Base-by-base conservation (phyloP, 805 yeast species). In the Starmerella bacillaris region DNA sequence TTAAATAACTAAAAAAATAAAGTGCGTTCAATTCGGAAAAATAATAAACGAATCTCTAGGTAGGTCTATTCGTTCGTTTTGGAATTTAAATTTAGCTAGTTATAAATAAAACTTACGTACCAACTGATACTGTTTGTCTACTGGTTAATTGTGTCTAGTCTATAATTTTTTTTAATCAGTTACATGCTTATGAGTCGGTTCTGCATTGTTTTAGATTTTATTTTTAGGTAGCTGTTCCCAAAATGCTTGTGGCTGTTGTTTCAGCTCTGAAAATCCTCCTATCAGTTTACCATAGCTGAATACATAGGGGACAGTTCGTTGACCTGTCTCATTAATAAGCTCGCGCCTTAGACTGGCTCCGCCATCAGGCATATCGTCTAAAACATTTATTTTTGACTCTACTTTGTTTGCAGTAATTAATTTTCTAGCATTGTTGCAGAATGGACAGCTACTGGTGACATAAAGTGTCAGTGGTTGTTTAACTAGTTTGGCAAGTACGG, bases 301-400 rank as follows among this genome's bases (percentile, higher is more conserved):
- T 8, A 74, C 63, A 12, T 76, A 68, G 14, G 83, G 83, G 19
- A 75, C 80, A 68, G 80, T 72, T 44, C 66, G 70, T 45, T 69
- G 63, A 6, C 74, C 74, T 4, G 74, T 59, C 18, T 72, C 52
- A 31, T 64, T 61, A 3, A 72, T 64, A 47, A 75, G 72, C 9
- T 70, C 71, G 37, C 59, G 56, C 45, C 72, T 75, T 30, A 75
- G 51, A n/a, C 19, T 27, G 6, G 14, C 12, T 35, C 60, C 59
- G 1, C 34, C 40, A 4, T 82, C 78, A 8, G 54, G 54, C 42
- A 66, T 49, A 43, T 67, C 66, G 51, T 74, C 80, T 24, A 75
- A 57, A 50, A 78, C 84, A 21, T 78, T 36, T 8, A 49, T 37
- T 16, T 30, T 38, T 3, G 51, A 37, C 8, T 30, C 22, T 6